Base-by-base conservation (phyloP, 2,329 filamentous ascomycete species). In the Immersiporthe knoxdaviesiana region DNA sequence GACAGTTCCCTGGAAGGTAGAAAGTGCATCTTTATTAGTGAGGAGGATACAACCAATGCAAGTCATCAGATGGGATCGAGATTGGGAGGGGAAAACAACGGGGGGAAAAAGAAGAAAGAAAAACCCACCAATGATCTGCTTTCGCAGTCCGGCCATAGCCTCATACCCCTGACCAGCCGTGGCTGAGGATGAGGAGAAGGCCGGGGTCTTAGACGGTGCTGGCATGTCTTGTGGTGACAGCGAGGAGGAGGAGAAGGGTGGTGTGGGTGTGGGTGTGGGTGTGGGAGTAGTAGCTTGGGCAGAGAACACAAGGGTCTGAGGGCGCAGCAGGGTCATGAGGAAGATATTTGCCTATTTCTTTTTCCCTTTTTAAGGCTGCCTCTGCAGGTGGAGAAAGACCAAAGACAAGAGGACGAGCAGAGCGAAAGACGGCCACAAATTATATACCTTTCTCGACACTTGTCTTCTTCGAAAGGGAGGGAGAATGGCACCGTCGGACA, bases 1-100 rank as follows among this genome's bases (percentile, higher is more conserved):
- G 61, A 65, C 74, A 76, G 66, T 78, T 78, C 18, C 75, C 77
- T 78, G 30, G 35, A 30, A 63, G 44, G 8, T 6, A 44, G 18
- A 47, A n/a, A 2, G 21, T n/a, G 2, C 21, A 0, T n/a, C 16
- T 2, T 10, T 47, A 21, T 47, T 47, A 47, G 44, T n/a, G 44
- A 47, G 21, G 44, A 47, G 7, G 21, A 47, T 8, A 47, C 44
- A 3, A n/a, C 44, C 37, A 39, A 39, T 12, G 37, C 37, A 39
- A 39, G 37, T 39, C 37, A 39, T 39, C 11, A 12, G 37, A 39
- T 2, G 11, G 11, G 11, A 39, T 10, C 35, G 35, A 8, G 41
- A 47, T 47, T 18, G 44, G 18, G 21, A 47, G 10, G 21, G 18
- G 21, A 47, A 2, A 35, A 8, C 8, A 35, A 44, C 21, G 41